Conservation (phyloP, 148 eudicot species). For the Rheum nobile region DNA sequence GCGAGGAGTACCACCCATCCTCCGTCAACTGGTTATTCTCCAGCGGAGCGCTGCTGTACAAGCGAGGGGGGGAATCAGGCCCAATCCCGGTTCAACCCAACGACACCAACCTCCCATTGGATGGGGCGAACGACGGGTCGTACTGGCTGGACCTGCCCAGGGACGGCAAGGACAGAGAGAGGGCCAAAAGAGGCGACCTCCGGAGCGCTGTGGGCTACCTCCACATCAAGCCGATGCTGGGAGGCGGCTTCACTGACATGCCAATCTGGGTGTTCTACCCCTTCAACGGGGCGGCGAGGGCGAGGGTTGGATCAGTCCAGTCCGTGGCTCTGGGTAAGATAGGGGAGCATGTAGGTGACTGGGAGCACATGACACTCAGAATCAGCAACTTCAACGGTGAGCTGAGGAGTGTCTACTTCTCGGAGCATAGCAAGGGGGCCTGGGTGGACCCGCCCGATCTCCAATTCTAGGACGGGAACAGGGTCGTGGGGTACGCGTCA, state of each 20-base stretch:
- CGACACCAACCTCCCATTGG: conserved; percentile 34
- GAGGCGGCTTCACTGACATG: conserved; percentile 29
- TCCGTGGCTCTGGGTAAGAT: conserved; percentile 20
- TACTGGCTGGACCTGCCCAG: conserved; percentile 33
- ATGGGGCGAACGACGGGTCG: conserved; percentile 22
- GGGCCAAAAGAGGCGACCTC: conserved; percentile 20
- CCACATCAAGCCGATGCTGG: conserved; percentile 31
- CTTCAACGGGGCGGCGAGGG: conserved; percentile 25
- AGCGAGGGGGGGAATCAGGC: conserved; percentile 22
- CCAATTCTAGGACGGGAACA: conserved; percentile 20
- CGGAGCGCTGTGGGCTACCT: conserved; percentile 14
- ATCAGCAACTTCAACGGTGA: conserved; percentile 31
- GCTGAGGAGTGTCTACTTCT: conserved; percentile 20
- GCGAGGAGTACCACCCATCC: conserved; percentile 26
- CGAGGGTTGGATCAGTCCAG: conserved; percentile 19
- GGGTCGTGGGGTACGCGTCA: conserved; percentile 22
- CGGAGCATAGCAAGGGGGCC: conserved; percentile 29
- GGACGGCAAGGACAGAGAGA: conserved; percentile 8
- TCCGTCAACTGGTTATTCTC: conserved; percentile 30
- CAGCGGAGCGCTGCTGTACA: conserved; percentile 27
- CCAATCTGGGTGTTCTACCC: conserved; percentile 32
- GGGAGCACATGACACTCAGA: conserved; percentile 36
- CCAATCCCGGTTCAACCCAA: conserved; percentile 18
- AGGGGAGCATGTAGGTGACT: conserved; percentile 34
- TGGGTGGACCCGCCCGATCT: conserved; percentile 27